These are phyloP conservation scores for Thelonectria discophora DNA, from an alignment of 2,329 filamentous ascomycete genomes.

Conservation along the genomic window DNA sequence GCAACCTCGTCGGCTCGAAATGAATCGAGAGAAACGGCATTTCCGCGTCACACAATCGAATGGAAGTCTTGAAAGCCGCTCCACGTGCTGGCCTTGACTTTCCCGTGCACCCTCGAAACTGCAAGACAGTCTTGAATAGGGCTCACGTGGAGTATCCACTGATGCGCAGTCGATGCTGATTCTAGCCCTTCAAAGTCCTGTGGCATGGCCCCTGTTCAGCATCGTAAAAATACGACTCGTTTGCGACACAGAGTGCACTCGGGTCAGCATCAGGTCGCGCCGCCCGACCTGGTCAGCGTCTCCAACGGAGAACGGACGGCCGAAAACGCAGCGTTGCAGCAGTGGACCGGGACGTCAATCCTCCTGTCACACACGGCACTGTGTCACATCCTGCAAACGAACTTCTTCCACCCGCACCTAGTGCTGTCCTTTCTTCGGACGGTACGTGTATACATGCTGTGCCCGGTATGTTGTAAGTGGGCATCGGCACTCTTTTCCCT, in stretches of 20 bases:
- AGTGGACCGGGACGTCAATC: conserved; percentile 25
- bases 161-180: conserved; percentile 43
- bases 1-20: conserved; percentile 22
- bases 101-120: conserved; percentile 35
- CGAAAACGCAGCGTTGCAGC: conserved; percentile 24
- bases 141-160: conserved; percentile 46
- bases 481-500: conserved; percentile 38
- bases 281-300: conserved; percentile 23
- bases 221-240: conserved; percentile 35
- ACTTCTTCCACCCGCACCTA: conserved; percentile 33
- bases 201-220: conserved; percentile 39
- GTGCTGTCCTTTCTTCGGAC: too few species aligned
- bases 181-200: conserved; percentile 37
- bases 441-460: too few species aligned
- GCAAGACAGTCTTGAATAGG: conserved; percentile 37
- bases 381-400: conserved; percentile 30
- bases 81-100: conserved; percentile 42
- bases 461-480: conserved; percentile 34
- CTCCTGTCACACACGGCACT: conserved; percentile 33
- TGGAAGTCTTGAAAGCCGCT: conserved; percentile 39
- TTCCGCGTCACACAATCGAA: conserved; percentile 38
- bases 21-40: conserved; percentile 18
- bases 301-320: conserved; percentile 22
- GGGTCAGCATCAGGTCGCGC: conserved; percentile 31
- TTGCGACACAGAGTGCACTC: conserved; percentile 30